Base-by-base conservation (phyloP, 1,284 basidiomycete species). In the Thelephora terrestris region DNA sequence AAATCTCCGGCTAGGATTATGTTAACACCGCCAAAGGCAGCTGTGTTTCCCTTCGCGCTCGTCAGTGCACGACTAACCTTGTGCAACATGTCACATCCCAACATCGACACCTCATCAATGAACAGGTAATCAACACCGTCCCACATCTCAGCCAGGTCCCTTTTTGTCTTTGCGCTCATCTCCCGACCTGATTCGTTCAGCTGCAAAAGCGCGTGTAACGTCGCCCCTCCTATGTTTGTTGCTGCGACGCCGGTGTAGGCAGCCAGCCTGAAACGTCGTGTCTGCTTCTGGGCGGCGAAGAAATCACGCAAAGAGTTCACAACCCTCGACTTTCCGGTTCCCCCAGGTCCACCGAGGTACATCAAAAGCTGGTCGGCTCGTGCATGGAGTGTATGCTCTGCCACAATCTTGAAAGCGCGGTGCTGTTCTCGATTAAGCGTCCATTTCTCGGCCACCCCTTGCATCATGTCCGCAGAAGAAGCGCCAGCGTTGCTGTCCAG, bases 71-170 rank as follows among this genome's bases (percentile, higher is more conserved):
- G 50, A 39, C 56, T 58, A 25, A 69, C 61, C 4, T 60, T 34
- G 2, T 21, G 25, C 7, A 68, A 36, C 10, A 66, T 43, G 1
- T 49, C 32, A 35, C 64, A 66, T 0, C 64, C 61, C 9, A 71
- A 53, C 68, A 71, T 71, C 0, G 70, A 72, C 0, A 71, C 58
- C 51, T 73, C 65, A 48, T 73, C 70, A 14, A 73, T 61, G 29
- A 73, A 62, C 0, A 71, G 51, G 46, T 61, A 70, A 37, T 70
- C 62, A 2, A 70, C 63, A 4, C 61, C 64, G 24, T 62, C 56
- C 68, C 69, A 71, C 58, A 66, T 61, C 0, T 48, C 36, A 5
- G 56, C 52, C 5, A 68, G 47, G 7, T 61, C 24, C 20, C 17
- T 2, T 47, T 21, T n/a, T 40, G 46, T 35, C 32, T n/a, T 27